Evolutionary conservation across 331 rosid species (phyloP).

Genomic region (Acacia pycnantha): DNA sequence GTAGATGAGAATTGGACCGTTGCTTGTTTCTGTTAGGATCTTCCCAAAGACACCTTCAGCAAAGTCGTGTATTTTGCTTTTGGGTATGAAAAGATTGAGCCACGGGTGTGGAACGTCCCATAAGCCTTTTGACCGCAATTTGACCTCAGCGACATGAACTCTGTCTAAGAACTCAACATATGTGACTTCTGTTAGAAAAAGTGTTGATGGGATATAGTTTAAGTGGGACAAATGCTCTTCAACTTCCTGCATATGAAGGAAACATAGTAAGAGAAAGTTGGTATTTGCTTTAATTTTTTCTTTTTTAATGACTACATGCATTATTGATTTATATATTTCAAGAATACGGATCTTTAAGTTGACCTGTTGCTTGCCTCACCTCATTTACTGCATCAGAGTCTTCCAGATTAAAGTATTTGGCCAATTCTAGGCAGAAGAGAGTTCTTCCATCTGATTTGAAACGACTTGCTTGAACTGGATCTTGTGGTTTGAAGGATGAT

Average conservation of each 20-base stretch:
- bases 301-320: neutral
- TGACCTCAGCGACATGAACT: slow-evolving; percentile 85
- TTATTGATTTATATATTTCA: neutral
- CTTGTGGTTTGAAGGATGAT: slow-evolving; percentile 84
- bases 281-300: neutral
- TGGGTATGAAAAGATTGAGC: slow-evolving; percentile 94
- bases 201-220: slow-evolving; percentile 75
- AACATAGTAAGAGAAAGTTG: slow-evolving; percentile 28
- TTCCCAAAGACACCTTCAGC: slow-evolving; percentile 81
- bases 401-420: slow-evolving; percentile 66
- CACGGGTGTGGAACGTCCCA: slow-evolving; percentile 99
- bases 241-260: slow-evolving; percentile 66
- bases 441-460: slow-evolving; percentile 89
- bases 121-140: slow-evolving; percentile 81
- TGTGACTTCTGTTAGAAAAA: slow-evolving; percentile 72
- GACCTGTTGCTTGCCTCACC: slow-evolving; percentile 45
- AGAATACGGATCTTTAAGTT: neutral
- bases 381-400: slow-evolving; percentile 40
- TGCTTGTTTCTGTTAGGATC: slow-evolving; percentile 87
- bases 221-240: slow-evolving; percentile 54
- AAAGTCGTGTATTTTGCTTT: slow-evolving; percentile 72
- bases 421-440: slow-evolving; percentile 87
- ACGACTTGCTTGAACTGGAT: slow-evolving; percentile 81
- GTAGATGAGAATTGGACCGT: slow-evolving; percentile 93
- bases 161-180: slow-evolving; percentile 88